Base-by-base conservation (phyloP, 164 flowering plant genomes). In the Echeveria elegans region DNA sequence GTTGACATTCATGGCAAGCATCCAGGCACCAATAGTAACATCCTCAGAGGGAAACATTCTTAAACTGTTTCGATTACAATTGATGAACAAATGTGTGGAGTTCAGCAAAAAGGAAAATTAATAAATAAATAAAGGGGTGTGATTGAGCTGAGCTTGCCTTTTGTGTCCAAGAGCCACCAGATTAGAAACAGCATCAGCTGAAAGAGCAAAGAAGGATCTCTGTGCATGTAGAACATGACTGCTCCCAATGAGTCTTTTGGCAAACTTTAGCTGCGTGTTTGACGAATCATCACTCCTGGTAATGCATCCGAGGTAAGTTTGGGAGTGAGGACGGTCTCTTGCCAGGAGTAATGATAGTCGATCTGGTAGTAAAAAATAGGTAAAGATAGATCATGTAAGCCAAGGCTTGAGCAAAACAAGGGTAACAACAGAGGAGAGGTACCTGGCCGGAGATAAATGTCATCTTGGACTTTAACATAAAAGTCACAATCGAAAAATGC, bases 221-320 rank as follows among this genome's bases (percentile, higher is more conserved):
- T 84, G 84, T 69, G 85, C 93, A 79, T 88, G 93, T 69, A 81
- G 68, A 70, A 88, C 82, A 69, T 85, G 81, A 70, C 83, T 88
- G 52, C 72, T 83, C 19, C 90, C 93, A 72, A 84, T 58, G 26
- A 82, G 81, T 11, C 78, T 70, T 65, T 73, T 75, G 73, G 84
- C 93, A 63, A 60, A 85, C 93, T 86, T 84, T 78, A 64, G 66
- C 48, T 31, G 28, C 48, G 43, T 38, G 19, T 56, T 18, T 56
- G 61, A 28, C 60, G 86, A 68, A 5, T 84, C 92, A 31, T 91
- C 90, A 34, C 88, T 91, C 70, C 86, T 88, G 73, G 83, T 90
- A 92, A 90, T 82, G 83, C 97, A 90, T 16, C 97, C 97, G 66
- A 88, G 82, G 73, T 88, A 88, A 45, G 90, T 86, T 63, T 34